Percentiles rank a stretch among this genome's conserved stretches.
phyloP scores from a whole-genome alignment of 805 yeast species.

The Metschnikowia arizonensis region DNA sequence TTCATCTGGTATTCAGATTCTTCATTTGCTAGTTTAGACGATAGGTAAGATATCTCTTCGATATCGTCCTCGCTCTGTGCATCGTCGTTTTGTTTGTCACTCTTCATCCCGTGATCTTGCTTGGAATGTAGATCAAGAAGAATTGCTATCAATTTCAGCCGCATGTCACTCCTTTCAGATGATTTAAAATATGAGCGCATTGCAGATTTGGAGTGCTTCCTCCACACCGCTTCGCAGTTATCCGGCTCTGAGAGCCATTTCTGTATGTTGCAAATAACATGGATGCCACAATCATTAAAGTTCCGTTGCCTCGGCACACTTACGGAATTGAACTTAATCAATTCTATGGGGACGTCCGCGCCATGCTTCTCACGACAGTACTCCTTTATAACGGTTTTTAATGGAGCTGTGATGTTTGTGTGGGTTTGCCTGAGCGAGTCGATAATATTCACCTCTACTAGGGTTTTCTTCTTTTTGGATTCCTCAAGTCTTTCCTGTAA shows the following conservation, averaged over 20 bases:
- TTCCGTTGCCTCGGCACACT: constrained; percentile 81
- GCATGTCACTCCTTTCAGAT: constrained; percentile 14
- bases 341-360: constrained; percentile 41
- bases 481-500: constrained; percentile 1
- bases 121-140: constrained; percentile 16
- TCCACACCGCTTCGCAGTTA: constrained; percentile 50
- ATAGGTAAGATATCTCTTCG: constrained; percentile 18
- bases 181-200: constrained; percentile 11
- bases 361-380: constrained; percentile 66
- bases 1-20: background rate
- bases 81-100: constrained; percentile 5
- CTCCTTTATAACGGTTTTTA: constrained; percentile 55
- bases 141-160: constrained; percentile 11
- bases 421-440: constrained; percentile 74
- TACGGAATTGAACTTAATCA: constrained; percentile 47
- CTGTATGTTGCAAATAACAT: constrained; percentile 69
- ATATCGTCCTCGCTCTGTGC: constrained; percentile 22
- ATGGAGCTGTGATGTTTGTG: constrained; percentile 45
- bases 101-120: constrained; percentile 6
- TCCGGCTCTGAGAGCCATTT: constrained; percentile 51
- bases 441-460: constrained; percentile 51
- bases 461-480: constrained; percentile 4
- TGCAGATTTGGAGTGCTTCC: constrained; percentile 16
- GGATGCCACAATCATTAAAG: constrained; percentile 92
- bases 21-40: constrained; percentile 4